A percentile compares a stretch with the other conserved stretches of the same genome.
These are phyloP conservation scores for Pestalotiopsis fici DNA, from an alignment of 2,329 filamentous ascomycete genomes.

Conservation along the genomic window DNA sequence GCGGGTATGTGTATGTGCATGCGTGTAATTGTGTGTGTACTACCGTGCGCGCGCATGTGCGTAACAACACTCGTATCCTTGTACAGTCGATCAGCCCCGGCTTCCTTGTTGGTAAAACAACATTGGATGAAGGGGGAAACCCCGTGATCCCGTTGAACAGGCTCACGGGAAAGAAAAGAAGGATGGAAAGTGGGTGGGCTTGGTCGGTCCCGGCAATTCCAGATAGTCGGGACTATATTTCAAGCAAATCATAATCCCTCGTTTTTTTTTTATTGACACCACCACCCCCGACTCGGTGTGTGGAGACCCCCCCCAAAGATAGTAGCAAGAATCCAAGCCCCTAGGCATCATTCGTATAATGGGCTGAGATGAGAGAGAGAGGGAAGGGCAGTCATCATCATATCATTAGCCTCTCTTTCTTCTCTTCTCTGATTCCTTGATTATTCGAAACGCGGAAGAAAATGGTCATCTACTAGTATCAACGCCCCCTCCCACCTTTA, in stretches of 20 bases:
- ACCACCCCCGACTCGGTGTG: not conserved
- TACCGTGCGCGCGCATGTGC: too few species aligned
- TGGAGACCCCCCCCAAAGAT: not conserved
- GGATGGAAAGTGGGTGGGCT: not conserved
- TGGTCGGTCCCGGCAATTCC: not conserved
- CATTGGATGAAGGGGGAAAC: too few species aligned
- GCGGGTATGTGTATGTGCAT: too few species aligned
- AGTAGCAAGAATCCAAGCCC: not conserved
- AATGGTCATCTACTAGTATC: too few species aligned
- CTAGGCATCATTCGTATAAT: not conserved
- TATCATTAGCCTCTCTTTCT: not conserved
- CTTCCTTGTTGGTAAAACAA: not conserved
- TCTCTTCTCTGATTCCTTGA: not conserved
- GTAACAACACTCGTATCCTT: too few species aligned
- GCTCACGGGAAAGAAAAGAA: not conserved
- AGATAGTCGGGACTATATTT: not conserved
- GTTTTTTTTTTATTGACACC: not conserved
- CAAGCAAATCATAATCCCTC: not conserved
- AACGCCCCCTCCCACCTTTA: too few species aligned
- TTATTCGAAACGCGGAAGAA: not conserved
- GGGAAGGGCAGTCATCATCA: not conserved
- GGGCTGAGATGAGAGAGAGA: too few species aligned
- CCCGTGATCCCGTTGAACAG: not conserved
- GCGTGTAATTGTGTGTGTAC: too few species aligned
- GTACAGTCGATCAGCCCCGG: not conserved